Evolutionary conservation across 805 yeast species (phyloP), one percentile per base, ranked within the genome.

Genomic region (Teunomyces stri): DNA sequence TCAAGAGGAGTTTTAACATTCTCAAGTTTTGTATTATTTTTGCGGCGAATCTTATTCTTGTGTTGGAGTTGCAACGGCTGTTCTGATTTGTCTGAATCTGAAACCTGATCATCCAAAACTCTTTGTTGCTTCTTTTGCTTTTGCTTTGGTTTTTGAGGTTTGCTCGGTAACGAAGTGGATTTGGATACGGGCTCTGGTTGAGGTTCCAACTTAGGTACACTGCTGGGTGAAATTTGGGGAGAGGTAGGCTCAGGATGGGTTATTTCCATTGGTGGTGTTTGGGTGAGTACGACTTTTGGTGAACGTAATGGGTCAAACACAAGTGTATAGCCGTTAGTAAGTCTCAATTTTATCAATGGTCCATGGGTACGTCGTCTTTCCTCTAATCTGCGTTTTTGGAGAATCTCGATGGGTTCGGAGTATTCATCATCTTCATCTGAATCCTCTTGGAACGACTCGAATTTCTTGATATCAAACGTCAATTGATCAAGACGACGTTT

Each of bases 271-370:
- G 20, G 6, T 11, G 35, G 13, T 25, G 27, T 25, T 9, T 25
- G 27, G 7, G 46, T 34, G 13, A 25, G 29, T 16, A 59, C 44
- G 31, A 61, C 44, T 43, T 44, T 51, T 1, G 73, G 72, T 6
- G 66, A 59, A 2, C 44, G 44, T 3, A 58, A 35, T 4, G 81
- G 80, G 49, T 75, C 78, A 6, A 74, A 64, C 0, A 69, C 52
- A 20, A 77, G 43, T n/a, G 60, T 56, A 30, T 63, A 58, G 2
- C 75, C 75, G 43, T 74, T 68, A 42, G 63, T 53, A 36, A 77
- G 63, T 11, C 58, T 59, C 6, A 77, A 54, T 36, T 58, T 69
- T 3, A 74, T 59, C 7, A 63, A 49, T 1, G 74, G 73, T 0
- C 80, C 80, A 41, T 63, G 54, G 20, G 51, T 52, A 21, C 43